Base-by-base conservation (phyloP, 2,329 filamentous ascomycete genomes). In the Phialemoniopsis sp. region DNA sequence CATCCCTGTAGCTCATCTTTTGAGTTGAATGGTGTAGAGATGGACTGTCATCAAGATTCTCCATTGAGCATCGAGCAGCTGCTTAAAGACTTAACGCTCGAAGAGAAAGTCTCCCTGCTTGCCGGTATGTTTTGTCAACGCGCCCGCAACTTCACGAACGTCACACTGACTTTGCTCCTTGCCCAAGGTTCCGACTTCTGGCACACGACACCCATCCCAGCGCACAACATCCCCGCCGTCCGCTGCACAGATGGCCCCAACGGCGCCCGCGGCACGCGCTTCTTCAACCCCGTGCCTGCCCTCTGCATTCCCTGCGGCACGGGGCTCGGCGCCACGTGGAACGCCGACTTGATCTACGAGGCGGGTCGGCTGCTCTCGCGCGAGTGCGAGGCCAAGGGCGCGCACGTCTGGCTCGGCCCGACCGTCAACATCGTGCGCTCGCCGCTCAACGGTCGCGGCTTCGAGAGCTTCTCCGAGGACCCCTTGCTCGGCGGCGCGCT, bases 331-430 rank as follows among this genome's bases (percentile, higher is more conserved):
- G 80, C 82, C 5, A 85, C 84, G 8, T 88, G 80, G 76, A 78
- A 85, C 56, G 73, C 73, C 41, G 62, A 69, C n/a, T 69, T 86
- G 30, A 76, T 82, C 42, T 80, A 78, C 53, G 64, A 70, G 34
- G 78, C 81, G 26, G 84, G 84, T 32, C 62, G 72, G 44, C 75
- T 78, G 40, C 84, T 87, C 76, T 84, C 80, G 12, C 61, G 71
- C 38, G 84, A 88, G 55, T 76, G 81, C 51, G 73, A 70, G 43
- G 76, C 64, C 41, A 88, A 87, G 62, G 83, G 83, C 41, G 71
- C 83, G 14, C 80, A 87, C 53, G 72, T 85, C 12, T 75, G 81
- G 50, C 68, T 87, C 26, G 84, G 82, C 6, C 84, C 84, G 3
- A 70, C 66, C 0, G 62, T 68, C 43, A 67, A 59, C 50, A 64